Conservation (phyloP, 768 basidiomycete genomes). For the Pulveroboletus ravenelii region DNA sequence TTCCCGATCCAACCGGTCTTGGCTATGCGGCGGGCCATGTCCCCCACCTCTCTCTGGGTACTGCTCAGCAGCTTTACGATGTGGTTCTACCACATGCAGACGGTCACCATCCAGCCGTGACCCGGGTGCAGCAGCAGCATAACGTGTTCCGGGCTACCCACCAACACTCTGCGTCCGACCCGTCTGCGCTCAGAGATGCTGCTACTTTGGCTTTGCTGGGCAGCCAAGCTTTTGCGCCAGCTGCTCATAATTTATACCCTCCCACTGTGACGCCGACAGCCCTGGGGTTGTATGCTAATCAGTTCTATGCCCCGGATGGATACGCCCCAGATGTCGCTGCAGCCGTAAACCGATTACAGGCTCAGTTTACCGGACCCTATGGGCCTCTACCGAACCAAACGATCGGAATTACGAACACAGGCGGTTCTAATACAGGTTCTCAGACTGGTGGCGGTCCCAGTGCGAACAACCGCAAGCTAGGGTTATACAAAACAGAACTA, state of each 20-base stretch:
- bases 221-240: slow-evolving; percentile 46
- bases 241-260: slow-evolving; percentile 54
- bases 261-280: slow-evolving; percentile 37
- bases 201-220: slow-evolving; percentile 61
- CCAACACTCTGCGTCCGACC: slow-evolving; percentile 82
- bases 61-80: slow-evolving; percentile 74
- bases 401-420: slow-evolving; percentile 41
- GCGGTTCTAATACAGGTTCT: slow-evolving; percentile 24
- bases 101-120: slow-evolving; percentile 58
- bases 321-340: slow-evolving; percentile 52
- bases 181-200: slow-evolving; percentile 69
- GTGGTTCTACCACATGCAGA: slow-evolving; percentile 60
- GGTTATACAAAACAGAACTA: slow-evolving; percentile 86
- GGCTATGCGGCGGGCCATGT: slow-evolving; percentile 52
- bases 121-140: slow-evolving; percentile 76
- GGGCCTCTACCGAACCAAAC: slow-evolving; percentile 43
- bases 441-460: slow-evolving; percentile 62
- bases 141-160: slow-evolving; percentile 68
- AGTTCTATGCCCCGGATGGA: slow-evolving; percentile 64
- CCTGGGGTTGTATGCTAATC: slow-evolving; percentile 64
- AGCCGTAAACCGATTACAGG: slow-evolving; percentile 60
- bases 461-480: slow-evolving; percentile 87
- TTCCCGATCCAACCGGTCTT: slow-evolving; percentile 51
- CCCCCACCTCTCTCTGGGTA: slow-evolving; percentile 67
- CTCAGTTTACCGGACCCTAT: slow-evolving; percentile 52